phyloP scores from a whole-genome alignment of 208 protist species.

The Herpetomonas samuelpessoai region DNA sequence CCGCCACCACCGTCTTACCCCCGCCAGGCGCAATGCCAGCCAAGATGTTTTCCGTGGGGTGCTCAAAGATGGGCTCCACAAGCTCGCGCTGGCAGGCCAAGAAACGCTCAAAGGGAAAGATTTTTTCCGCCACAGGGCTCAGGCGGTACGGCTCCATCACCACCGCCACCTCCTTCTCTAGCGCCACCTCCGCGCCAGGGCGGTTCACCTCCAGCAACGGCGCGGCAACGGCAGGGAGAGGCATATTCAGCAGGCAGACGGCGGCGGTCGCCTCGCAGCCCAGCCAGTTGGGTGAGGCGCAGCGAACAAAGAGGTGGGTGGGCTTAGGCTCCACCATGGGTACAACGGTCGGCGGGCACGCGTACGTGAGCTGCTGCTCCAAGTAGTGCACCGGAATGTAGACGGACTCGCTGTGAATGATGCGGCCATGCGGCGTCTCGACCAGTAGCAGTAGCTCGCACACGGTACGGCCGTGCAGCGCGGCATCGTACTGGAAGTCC shows the following conservation, averaged over 20 bases:
- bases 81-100: constrained; percentile 96
- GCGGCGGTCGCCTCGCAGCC: constrained; percentile 56
- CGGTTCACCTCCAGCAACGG: constrained; percentile 62
- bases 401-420: constrained; percentile 98
- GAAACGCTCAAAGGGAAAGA: constrained; percentile 93
- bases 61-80: constrained; percentile 90
- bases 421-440: constrained; percentile 94
- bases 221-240: constrained; percentile 75
- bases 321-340: constrained; percentile 97
- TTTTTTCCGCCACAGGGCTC: constrained; percentile 56
- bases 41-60: constrained; percentile 94
- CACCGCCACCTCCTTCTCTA: constrained; percentile 60
- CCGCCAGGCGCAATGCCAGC: constrained; percentile 94
- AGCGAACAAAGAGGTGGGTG: constrained; percentile 94
- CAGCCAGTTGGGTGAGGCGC: constrained; percentile 91
- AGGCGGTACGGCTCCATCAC: constrained; percentile 79
- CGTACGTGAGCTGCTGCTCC: constrained; percentile 69
- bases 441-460: constrained; percentile 96
- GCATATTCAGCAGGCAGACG: constrained; percentile 95
- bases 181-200: constrained; percentile 56
- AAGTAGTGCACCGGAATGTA: constrained; percentile 77
- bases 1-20: constrained; percentile 94
- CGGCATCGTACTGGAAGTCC: constrained; percentile 95
- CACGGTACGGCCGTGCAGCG: constrained; percentile 82
- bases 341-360: constrained; percentile 91